These are phyloP conservation scores for Spizellomyces punctatus DNA, from an alignment of 192 early-diverging fungal species.

Conservation along the genomic window DNA sequence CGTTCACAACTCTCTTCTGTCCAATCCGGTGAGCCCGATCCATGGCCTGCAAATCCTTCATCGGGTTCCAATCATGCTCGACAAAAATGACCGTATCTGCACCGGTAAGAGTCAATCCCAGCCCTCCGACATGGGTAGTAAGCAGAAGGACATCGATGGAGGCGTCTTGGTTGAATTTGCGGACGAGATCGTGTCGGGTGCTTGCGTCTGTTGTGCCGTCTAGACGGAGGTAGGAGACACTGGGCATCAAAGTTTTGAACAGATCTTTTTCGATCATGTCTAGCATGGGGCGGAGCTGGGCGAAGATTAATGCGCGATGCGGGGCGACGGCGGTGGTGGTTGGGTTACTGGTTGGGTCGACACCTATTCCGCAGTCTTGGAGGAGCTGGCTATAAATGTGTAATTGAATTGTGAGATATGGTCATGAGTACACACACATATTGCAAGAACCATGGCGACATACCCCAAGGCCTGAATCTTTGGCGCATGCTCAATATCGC, in stretches of 20 bases:
- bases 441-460: neutral
- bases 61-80: conserved; percentile 99
- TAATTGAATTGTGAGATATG: conserved; percentile 30
- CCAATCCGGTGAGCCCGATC: conserved; percentile 98
- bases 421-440: neutral
- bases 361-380: conserved; percentile 93
- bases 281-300: conserved; percentile 93
- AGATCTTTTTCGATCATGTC: conserved; percentile 95
- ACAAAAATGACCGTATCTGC: conserved; percentile 99
- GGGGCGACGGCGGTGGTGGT: conserved; percentile 62
- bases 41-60: conserved; percentile 99
- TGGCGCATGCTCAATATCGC: conserved; percentile 78
- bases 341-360: conserved; percentile 53
- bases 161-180: conserved; percentile 94
- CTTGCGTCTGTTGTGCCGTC: conserved; percentile 87
- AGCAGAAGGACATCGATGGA: conserved; percentile 92
- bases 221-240: conserved; percentile 89
- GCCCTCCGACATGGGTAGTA: conserved; percentile 96
- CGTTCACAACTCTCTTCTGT: conserved; percentile 96
- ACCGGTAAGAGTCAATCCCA: conserved; percentile 96
- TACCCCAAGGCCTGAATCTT: conserved; percentile 87
- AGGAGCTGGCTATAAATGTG: conserved; percentile 67
- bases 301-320: conserved; percentile 97
- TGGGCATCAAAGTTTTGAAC: conserved; percentile 78
- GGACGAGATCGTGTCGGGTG: conserved; percentile 86